phyloP scores from a whole-genome alignment of 2,329 filamentous ascomycete species.

The Pseudogymnoascus sp. region DNA sequence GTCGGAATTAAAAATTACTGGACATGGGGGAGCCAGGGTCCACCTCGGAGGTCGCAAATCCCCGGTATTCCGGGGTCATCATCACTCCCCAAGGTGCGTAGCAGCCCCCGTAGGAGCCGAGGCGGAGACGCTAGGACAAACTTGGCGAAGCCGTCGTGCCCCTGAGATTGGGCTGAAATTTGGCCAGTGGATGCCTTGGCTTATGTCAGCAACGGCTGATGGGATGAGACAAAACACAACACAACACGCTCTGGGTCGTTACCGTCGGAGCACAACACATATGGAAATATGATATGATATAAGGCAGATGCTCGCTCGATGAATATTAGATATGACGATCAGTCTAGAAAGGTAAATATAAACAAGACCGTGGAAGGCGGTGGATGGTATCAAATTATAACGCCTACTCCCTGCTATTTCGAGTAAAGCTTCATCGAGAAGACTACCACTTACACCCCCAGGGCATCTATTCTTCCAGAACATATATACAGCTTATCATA shows the following conservation, averaged over 20 bases:
- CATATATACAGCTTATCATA: constrained; percentile 5
- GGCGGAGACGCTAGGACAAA: neutral
- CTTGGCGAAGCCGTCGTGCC: neutral
- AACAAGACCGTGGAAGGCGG: no score
- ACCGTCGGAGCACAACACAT: neutral
- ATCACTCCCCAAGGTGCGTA: constrained; percentile 8
- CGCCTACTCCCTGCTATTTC: neutral
- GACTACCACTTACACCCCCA: neutral
- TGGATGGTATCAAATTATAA: constrained; percentile 4
- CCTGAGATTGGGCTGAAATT: neutral
- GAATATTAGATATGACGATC: neutral
- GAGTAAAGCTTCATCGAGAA: neutral
- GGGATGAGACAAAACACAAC: neutral
- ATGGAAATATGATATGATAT: no score
- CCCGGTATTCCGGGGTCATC: neutral
- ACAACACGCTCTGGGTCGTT: neutral
- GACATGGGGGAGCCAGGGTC: neutral
- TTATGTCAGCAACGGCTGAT: neutral
- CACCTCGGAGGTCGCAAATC: neutral
- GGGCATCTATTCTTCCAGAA: neutral
- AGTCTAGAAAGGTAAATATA: neutral
- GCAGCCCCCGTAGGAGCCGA: neutral
- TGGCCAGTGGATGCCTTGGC: no score
- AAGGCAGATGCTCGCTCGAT: neutral
- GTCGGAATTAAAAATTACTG: neutral